Percentiles rank a stretch among this genome's conserved stretches.
These are phyloP conservation scores for Pyropia yezoensis DNA, from an alignment of 23 red algal genomes.

Conservation along the genomic window DNA sequence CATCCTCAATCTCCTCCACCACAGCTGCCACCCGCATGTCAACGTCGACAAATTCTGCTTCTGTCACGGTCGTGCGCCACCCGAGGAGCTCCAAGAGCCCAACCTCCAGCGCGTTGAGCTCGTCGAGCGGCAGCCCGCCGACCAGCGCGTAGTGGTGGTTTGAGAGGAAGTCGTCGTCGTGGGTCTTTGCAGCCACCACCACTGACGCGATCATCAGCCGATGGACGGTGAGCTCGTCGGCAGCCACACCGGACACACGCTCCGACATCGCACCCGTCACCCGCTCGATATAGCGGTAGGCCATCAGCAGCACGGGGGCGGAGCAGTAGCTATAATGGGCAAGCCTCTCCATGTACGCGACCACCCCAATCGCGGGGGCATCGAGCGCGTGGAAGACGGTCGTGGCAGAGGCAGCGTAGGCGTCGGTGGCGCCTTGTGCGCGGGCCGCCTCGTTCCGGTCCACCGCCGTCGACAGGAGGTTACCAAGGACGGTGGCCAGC, in stretches of 20 bases:
- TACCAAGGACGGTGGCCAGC: too few species aligned
- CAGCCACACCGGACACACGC: not conserved
- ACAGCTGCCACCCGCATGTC: too few species aligned
- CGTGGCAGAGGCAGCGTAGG: too few species aligned
- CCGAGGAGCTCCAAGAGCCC: constrained; percentile 11
- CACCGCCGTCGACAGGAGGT: too few species aligned
- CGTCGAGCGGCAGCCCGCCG: constrained; percentile 21
- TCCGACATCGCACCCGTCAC: too few species aligned
- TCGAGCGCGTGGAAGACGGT: too few species aligned
- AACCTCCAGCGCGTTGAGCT: constrained; percentile 38
- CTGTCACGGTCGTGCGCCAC: not conserved
- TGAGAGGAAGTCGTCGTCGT: constrained; percentile 38
- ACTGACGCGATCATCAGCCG: constrained; percentile 28
- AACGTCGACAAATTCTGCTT: too few species aligned
- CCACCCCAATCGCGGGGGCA: not conserved
- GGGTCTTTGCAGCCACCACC: constrained; percentile 39
- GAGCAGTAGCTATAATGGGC: constrained; percentile 19
- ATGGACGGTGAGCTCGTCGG: constrained; percentile 21
- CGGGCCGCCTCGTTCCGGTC: too few species aligned
- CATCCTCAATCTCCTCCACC: too few species aligned
- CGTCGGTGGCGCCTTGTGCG: too few species aligned
- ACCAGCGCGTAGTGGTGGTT: constrained; percentile 38
- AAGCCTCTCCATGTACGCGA: constrained; percentile 21
- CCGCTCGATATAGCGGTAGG: constrained; percentile 15
- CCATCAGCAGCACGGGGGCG: constrained; percentile 10